These are phyloP conservation scores for Avicennia marina DNA, from an alignment of 257 asterid species.

Conservation along the genomic window DNA sequence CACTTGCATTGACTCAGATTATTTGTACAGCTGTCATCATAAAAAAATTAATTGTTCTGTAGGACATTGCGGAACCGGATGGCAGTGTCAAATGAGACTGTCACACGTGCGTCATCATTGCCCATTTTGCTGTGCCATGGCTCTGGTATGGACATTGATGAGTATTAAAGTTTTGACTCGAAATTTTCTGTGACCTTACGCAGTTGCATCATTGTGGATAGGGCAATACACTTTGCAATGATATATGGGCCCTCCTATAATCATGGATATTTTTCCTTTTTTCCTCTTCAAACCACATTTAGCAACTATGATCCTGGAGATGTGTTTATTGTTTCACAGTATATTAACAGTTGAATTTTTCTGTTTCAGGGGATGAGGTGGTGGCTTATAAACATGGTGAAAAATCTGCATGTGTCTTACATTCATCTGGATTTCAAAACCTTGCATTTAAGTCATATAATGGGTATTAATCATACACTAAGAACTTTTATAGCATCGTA, in stretches of 20 bases:
- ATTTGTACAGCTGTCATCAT: background rate
- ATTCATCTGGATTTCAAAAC: constrained; percentile 52
- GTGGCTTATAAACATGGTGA: constrained; percentile 72
- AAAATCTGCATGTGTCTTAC: constrained; percentile 45
- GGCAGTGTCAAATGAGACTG: constrained; percentile 44
- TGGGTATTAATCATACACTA: too few relatives aligned
- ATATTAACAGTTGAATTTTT: constrained; percentile 2
- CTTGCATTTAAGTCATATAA: constrained; percentile 44
- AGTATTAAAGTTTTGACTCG: too few relatives aligned
- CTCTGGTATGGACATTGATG: constrained; percentile 44
- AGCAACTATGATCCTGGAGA: too few relatives aligned
- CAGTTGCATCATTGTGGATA: too few relatives aligned
- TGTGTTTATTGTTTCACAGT: background rate
- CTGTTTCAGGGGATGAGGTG: constrained; percentile 70
- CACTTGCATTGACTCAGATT: background rate
- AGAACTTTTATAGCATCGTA: too few relatives aligned
- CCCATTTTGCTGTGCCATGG: constrained; percentile 81
- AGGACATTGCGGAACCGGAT: constrained; percentile 54
- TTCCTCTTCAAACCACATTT: too few relatives aligned
- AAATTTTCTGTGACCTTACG: too few relatives aligned
- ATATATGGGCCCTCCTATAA: too few relatives aligned
- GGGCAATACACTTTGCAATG: too few relatives aligned
- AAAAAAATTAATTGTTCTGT: constrained; percentile 10
- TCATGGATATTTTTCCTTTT: too few relatives aligned
- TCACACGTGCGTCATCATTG: constrained; percentile 57